Conservation (phyloP, 1,139 yeast genomes). For the Kodamaea sp. region DNA sequence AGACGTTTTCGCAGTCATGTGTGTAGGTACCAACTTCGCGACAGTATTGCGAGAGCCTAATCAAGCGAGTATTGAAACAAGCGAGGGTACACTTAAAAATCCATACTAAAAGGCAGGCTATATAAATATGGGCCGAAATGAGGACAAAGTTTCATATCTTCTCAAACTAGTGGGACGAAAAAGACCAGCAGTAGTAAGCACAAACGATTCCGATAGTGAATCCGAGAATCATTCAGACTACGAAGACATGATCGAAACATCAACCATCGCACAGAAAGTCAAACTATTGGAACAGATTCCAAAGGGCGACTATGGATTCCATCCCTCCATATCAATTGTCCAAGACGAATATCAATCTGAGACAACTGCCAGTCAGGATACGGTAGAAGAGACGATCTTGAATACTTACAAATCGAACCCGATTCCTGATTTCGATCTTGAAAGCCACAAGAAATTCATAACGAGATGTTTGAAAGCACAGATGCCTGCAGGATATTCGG, state of each 20-base stretch:
- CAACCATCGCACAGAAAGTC: slow-evolving; percentile 6
- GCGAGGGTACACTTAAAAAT: no score
- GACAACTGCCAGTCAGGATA: slow-evolving; percentile 14
- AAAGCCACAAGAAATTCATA: slow-evolving; percentile 19
- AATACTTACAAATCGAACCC: slow-evolving; percentile 12
- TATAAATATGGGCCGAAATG: slow-evolving; percentile 7
- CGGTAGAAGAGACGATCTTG: slow-evolving; percentile 15
- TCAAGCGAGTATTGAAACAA: no score
- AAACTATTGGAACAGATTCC: slow-evolving; percentile 4
- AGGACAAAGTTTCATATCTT: slow-evolving; percentile 14
- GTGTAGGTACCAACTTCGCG: not conserved
- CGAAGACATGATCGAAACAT: slow-evolving; percentile 13
- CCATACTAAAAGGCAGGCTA: no score
- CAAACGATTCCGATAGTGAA: not conserved
- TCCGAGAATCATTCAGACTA: slow-evolving; percentile 10
- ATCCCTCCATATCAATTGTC: slow-evolving; percentile 6
- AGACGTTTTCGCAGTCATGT: not conserved
- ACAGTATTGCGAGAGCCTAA: not conserved
- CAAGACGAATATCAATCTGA: slow-evolving; percentile 14
- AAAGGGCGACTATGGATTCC: slow-evolving; percentile 2
- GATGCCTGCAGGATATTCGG: slow-evolving; percentile 50
- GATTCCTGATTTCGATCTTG: slow-evolving; percentile 9
- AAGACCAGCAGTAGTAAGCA: slow-evolving; percentile 2
- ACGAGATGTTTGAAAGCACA: slow-evolving; percentile 36
- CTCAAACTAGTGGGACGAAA: slow-evolving; percentile 15